A percentile compares a stretch with the other conserved stretches of the same genome.
phyloP scores from a whole-genome alignment of 441 rosid genomes.

The Metrosideros polymorpha region DNA sequence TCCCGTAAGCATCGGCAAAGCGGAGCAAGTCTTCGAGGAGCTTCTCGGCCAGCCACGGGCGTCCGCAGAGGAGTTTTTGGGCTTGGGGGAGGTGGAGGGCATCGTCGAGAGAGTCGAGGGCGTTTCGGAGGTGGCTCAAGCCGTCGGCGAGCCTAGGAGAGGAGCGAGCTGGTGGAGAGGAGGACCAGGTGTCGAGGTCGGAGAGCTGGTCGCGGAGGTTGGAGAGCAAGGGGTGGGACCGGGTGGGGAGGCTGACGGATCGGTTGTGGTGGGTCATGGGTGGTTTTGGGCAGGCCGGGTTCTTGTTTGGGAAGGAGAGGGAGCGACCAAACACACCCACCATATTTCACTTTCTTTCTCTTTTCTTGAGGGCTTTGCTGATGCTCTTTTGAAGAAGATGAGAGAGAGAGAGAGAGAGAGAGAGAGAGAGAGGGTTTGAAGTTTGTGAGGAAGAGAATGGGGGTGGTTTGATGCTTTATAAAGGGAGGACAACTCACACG shows the following conservation, averaged over 20 bases:
- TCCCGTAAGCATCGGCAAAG: slow-evolving; percentile 70
- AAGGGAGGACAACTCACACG: not conserved
- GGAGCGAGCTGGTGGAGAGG: slow-evolving; percentile 19
- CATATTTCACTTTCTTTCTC: slow-evolving; percentile 9
- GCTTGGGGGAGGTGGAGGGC: slow-evolving; percentile 66
- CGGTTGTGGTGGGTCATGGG: slow-evolving; percentile 50
- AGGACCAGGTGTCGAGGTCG: slow-evolving; percentile 30
- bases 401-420: not conserved
- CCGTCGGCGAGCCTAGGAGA: slow-evolving; percentile 48
- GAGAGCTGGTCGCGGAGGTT: slow-evolving; percentile 37
- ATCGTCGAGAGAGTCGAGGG: slow-evolving; percentile 51
- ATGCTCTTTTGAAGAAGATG: not conserved
- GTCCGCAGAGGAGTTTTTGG: slow-evolving; percentile 42
- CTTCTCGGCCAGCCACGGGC: slow-evolving; percentile 44
- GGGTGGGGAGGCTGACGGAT: slow-evolving; percentile 58
- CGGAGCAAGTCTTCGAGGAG: slow-evolving; percentile 60
- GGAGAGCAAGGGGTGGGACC: slow-evolving; percentile 61
- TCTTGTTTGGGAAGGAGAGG: slow-evolving; percentile 61
- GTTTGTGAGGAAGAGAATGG: not conserved
- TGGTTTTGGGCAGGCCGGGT: slow-evolving; percentile 22
- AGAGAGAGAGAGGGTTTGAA: not conserved
- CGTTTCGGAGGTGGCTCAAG: slow-evolving; percentile 32
- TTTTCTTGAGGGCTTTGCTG: not conserved
- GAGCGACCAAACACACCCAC: slow-evolving; percentile 65
- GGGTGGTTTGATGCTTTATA: not conserved